These are phyloP conservation scores for Acer yangbiense DNA, from an alignment of 345 rosid genomes.

Conservation along the genomic window DNA sequence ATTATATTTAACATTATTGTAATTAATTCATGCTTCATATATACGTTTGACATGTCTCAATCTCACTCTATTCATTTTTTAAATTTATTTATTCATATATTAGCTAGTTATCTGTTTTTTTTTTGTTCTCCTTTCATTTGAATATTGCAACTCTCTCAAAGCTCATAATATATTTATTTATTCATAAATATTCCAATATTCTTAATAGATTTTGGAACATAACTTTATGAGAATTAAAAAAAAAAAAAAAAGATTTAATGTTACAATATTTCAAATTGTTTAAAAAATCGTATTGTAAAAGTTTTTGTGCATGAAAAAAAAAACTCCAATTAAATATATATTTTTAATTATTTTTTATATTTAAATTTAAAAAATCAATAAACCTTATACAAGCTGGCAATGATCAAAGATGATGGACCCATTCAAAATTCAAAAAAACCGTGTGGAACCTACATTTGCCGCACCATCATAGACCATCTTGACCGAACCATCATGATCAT, in stretches of 20 bases:
- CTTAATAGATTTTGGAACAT: too few species aligned
- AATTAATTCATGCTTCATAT: neutral
- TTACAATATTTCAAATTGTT: neutral
- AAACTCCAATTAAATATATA: neutral
- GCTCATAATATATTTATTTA: too few species aligned
- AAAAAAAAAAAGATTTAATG: neutral
- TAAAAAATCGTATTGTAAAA: neutral
- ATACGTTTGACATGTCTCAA: too few species aligned
- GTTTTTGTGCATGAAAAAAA: neutral
- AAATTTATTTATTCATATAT: too few species aligned
- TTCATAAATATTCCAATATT: too few species aligned
- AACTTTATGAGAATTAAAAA: neutral
- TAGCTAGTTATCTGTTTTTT: too few species aligned
- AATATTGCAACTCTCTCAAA: too few species aligned
- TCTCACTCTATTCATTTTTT: too few species aligned
- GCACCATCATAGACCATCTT: neutral
- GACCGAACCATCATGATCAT: neutral
- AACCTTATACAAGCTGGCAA: neutral
- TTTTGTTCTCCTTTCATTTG: too few species aligned
- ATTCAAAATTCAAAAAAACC: neutral
- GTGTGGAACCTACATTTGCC: neutral
- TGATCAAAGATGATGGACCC: neutral
- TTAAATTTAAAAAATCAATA: too few species aligned
- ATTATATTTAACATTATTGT: too few species aligned
- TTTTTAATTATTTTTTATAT: too few species aligned